These are phyloP conservation scores for Amyloporia xantha DNA, from an alignment of 768 basidiomycete genomes.

Conservation along the genomic window DNA sequence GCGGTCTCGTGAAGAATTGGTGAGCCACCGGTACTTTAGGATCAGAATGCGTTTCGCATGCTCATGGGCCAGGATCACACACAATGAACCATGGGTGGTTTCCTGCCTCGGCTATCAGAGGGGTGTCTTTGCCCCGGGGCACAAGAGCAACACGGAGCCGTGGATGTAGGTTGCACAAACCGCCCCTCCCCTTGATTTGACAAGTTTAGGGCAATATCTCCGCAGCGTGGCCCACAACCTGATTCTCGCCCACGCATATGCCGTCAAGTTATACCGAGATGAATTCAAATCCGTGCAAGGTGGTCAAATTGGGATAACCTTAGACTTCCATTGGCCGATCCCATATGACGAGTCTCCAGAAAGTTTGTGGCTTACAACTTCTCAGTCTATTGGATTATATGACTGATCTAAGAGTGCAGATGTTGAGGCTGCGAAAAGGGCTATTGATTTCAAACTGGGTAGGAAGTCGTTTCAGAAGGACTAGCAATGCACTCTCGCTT, in stretches of 20 bases:
- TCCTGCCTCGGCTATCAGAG: slow-evolving; percentile 35
- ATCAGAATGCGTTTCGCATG: no score
- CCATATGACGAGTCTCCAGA: slow-evolving; percentile 64
- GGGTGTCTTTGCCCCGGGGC: slow-evolving; percentile 39
- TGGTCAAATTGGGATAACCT: slow-evolving; percentile 69
- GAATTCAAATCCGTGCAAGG: slow-evolving; percentile 56
- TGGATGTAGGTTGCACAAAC: slow-evolving; percentile 47
- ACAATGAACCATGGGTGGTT: slow-evolving; percentile 43
- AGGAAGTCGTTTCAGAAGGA: no score
- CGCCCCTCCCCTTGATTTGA: background rate
- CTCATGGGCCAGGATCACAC: slow-evolving; percentile 29
- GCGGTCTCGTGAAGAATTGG: slow-evolving; percentile 46
- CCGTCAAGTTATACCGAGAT: slow-evolving; percentile 62
- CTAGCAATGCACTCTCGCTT: no score
- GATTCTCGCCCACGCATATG: slow-evolving; percentile 63
- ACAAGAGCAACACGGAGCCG: slow-evolving; percentile 63
- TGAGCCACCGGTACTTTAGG: no score
- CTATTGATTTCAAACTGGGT: slow-evolving; percentile 37
- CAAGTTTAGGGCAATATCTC: no score
- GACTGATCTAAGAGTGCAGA: slow-evolving; percentile 27
- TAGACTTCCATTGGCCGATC: slow-evolving; percentile 72
- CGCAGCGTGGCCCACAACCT: slow-evolving; percentile 60
- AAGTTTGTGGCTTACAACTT: slow-evolving; percentile 39
- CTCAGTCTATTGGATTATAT: background rate
- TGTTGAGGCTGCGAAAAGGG: slow-evolving; percentile 33